A percentile compares a stretch with the other conserved stretches of the same genome.
phyloP scores from a whole-genome alignment of 805 yeast species.

The Cyberlindnera meyerae region DNA sequence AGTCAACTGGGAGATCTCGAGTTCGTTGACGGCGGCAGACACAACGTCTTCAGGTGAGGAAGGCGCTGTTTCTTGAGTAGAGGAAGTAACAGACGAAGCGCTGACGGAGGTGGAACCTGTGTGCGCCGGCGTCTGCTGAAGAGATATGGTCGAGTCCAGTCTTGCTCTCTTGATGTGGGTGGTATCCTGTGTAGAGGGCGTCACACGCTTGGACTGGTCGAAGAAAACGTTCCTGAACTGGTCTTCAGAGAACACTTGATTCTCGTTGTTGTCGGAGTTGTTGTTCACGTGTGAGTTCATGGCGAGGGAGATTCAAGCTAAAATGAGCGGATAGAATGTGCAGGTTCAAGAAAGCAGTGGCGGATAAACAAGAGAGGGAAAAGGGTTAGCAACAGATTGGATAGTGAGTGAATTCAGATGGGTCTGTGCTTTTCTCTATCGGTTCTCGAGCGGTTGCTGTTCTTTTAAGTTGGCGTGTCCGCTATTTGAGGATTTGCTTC shows the following conservation, averaged over 20 bases:
- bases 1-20: slow-evolving; percentile 9
- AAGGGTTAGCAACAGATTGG: no score
- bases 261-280: slow-evolving; percentile 30
- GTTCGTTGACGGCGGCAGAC: slow-evolving; percentile 12
- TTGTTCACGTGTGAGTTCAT: slow-evolving; percentile 38
- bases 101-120: slow-evolving; percentile 11
- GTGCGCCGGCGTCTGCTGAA: slow-evolving; percentile 8
- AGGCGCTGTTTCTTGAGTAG: slow-evolving; percentile 1
- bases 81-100: slow-evolving; percentile 11
- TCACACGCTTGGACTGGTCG: slow-evolving; percentile 18
- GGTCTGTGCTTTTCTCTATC: no score
- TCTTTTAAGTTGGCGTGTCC: no score
- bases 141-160: slow-evolving; percentile 20
- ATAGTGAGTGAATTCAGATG: no score
- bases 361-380: no score
- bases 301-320: not conserved
- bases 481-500: no score
- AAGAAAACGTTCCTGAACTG: slow-evolving; percentile 25
- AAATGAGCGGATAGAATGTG: not conserved
- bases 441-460: no score
- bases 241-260: slow-evolving; percentile 30
- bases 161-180: slow-evolving; percentile 30
- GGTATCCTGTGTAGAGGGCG: slow-evolving; percentile 19
- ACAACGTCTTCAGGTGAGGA: slow-evolving; percentile 9
- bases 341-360: no score